Evolutionary conservation across 345 rosid genomes (phyloP).

Genomic region (Salix brachista): DNA sequence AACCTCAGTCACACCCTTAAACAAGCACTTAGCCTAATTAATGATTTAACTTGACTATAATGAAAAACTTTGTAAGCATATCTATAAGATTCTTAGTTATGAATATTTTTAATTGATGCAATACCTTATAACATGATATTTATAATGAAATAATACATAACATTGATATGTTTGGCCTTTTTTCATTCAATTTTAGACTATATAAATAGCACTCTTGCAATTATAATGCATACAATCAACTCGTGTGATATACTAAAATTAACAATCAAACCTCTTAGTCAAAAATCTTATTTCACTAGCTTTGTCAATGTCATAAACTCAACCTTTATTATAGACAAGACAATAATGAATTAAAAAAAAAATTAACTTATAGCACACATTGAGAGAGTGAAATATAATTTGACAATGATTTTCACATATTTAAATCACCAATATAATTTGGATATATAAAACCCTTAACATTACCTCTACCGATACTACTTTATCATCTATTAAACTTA

Average conservation of each 20-base stretch:
- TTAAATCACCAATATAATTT: neutral
- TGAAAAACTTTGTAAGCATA: neutral
- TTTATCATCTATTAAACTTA: neutral
- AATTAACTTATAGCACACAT: neutral
- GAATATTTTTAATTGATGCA: neutral
- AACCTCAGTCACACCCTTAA: accelerated
- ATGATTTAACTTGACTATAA: neutral
- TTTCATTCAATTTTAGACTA: neutral
- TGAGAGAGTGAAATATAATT: neutral
- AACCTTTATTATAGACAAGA: neutral
- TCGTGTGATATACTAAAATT: neutral
- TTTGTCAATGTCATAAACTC: neutral
- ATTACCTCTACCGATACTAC: neutral
- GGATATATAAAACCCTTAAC: neutral
- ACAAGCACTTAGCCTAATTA: neutral
- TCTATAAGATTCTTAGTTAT: neutral
- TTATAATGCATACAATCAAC: neutral
- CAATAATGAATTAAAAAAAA: neutral
- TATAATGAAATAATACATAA: neutral
- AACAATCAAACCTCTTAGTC: no score
- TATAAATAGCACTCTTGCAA: neutral
- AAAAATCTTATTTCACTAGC: neutral
- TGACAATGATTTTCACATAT: neutral
- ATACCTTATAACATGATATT: neutral
- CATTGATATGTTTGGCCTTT: neutral